These are phyloP conservation scores for Solanum hybrid DNA, from an alignment of 305 asterid species.

Conservation along the genomic window DNA sequence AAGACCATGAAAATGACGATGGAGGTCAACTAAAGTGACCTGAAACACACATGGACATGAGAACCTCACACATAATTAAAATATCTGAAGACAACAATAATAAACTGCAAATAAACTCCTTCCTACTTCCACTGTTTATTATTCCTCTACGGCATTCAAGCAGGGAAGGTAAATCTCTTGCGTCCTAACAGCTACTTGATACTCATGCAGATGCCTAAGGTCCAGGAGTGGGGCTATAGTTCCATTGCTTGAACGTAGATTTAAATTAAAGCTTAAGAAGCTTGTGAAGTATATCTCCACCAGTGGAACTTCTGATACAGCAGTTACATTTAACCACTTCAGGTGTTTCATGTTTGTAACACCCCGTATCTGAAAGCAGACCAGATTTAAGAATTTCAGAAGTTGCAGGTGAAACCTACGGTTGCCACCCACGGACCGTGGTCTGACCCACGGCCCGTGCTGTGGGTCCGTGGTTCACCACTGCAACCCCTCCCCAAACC, in stretches of 20 bases:
- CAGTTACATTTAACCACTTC: neutral
- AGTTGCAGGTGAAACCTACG: too few relatives aligned
- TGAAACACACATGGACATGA: conserved; percentile 8
- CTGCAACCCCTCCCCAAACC: too few relatives aligned
- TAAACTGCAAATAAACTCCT: neutral
- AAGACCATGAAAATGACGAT: conserved; percentile 60
- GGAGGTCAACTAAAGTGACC: conserved; percentile 66
- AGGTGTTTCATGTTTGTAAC: neutral
- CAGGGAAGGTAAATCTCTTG: neutral
- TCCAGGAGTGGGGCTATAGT: neutral
- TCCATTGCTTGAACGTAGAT: neutral
- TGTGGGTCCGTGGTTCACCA: too few relatives aligned
- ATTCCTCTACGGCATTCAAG: neutral
- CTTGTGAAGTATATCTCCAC: neutral
- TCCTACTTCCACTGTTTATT: neutral
- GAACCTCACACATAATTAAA: neutral
- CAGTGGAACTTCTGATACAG: neutral
- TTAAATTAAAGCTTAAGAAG: neutral
- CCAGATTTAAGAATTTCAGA: too few relatives aligned
- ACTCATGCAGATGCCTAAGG: neutral
- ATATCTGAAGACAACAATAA: neutral
- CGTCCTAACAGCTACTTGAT: neutral
- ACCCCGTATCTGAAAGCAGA: too few relatives aligned
- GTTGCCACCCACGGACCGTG: too few relatives aligned
- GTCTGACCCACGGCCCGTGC: too few relatives aligned